Base-by-base conservation (phyloP, 2,329 filamentous ascomycete species). In the Anisogramma anomala region DNA sequence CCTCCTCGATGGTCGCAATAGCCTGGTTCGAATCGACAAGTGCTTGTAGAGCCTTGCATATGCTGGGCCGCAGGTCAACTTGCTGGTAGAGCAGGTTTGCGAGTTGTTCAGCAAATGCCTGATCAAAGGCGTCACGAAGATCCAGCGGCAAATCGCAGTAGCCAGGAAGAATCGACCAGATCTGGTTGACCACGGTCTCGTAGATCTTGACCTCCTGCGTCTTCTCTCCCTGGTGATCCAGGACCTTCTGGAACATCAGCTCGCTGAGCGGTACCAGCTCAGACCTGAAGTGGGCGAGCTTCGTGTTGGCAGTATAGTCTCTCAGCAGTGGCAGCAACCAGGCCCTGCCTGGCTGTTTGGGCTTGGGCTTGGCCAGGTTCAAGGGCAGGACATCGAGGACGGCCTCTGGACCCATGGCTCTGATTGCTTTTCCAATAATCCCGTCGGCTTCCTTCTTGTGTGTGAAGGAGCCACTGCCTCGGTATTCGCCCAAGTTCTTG, bases 121-220 rank as follows among this genome's bases (percentile, higher is more conserved):
- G 85, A 55, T 96, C 86, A 52, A 98, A 93, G 1, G 84, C 71
- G 48, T 79, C 68, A 4, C 62, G 64, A 31, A 89, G 56, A 55
- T 98, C 91, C 26, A 94, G 63, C 1, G 91, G 89, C 40, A 95
- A 67, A 57, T 95, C 86, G 59, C 91, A 96, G 65, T 95, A 98
- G 1, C 91, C 91, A 0, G 91, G 89, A 13, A 98, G 71, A 38
- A 84, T 81, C 1, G 85, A 86, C 91, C 91, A 98, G 31, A 89
- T 88, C 57, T 98, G 91, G 51, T 93, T 83, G 7, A 98, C 85
- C 4, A 98, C 69, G 0, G 91, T 96, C 64, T 98, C 89, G 58
- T 91, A 98, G 45, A 98, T 93, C 69, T 98, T 98, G 56, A 91
- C 75, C 59, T 96, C 87, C 73, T 94, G 88, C 0, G 86, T 91